phyloP scores from a whole-genome alignment of 768 basidiomycete species.

The Leccinum barrowsii region DNA sequence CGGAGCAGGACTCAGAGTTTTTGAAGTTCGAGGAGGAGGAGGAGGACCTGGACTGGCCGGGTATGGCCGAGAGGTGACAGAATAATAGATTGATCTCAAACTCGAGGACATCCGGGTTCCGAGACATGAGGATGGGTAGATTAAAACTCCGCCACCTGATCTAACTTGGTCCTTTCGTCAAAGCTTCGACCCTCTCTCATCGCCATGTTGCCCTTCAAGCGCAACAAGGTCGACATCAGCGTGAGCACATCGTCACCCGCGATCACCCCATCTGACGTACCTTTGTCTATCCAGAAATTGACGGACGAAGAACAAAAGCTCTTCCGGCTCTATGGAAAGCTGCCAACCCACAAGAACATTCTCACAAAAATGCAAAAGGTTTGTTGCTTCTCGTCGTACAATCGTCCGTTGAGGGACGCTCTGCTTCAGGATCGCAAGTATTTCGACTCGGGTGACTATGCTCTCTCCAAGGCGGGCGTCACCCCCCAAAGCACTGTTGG shows the following conservation, averaged over 20 bases:
- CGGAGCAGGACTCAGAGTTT: constrained; percentile 12
- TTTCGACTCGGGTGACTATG: constrained; percentile 99
- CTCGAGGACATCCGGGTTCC: constrained; percentile 10
- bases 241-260: constrained; percentile 44
- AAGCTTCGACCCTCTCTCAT: constrained; percentile 25
- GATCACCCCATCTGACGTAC: constrained; percentile 16
- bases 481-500: constrained; percentile 87
- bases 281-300: constrained; percentile 53
- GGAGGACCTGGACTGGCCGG: constrained; percentile 5
- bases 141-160: constrained; percentile 29
- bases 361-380: constrained; percentile 97
- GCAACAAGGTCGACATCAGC: constrained; percentile 93
- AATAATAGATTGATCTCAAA: constrained; percentile 18
- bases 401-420: constrained; percentile 6
- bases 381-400: constrained; percentile 13
- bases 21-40: constrained; percentile 16
- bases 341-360: constrained; percentile 90
- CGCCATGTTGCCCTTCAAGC: constrained; percentile 69
- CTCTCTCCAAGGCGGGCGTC: constrained; percentile 91
- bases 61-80: not conserved
- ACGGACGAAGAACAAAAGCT: constrained; percentile 90
- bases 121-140: constrained; percentile 27
- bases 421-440: constrained; percentile 90
- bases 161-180: not conserved
- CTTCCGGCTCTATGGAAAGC: constrained; percentile 91